Conservation (phyloP, 345 rosid genomes). For the Streptanthus diversifolius region DNA sequence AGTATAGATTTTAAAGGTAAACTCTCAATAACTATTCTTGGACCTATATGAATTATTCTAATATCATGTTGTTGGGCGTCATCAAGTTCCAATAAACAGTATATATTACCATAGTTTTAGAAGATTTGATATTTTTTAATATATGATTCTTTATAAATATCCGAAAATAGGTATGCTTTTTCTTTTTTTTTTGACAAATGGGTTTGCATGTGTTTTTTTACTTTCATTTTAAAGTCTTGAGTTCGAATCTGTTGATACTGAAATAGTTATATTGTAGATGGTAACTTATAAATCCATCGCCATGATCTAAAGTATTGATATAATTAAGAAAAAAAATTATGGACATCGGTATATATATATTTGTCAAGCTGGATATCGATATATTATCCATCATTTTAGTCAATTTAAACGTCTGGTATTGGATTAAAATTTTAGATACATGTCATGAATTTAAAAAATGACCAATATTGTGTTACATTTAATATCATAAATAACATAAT, state of each 20-base stretch:
- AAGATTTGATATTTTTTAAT: slow-evolving; percentile 14
- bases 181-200: too few species aligned
- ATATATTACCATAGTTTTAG: slow-evolving; percentile 8
- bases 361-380: neutral
- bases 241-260: neutral
- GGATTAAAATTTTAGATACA: too few species aligned
- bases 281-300: neutral
- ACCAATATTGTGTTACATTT: too few species aligned
- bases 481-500: too few species aligned
- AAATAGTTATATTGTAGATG: neutral
- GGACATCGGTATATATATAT: neutral
- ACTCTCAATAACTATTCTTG: slow-evolving; percentile 3
- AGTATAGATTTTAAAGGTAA: slow-evolving; percentile 14
- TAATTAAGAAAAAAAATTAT: neutral
- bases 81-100: slow-evolving; percentile 29
- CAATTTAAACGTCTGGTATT: neutral
- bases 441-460: too few species aligned
- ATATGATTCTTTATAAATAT: slow-evolving; percentile 19
- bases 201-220: neutral
- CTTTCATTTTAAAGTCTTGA: neutral
- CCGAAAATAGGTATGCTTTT: neutral
- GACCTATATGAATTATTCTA: slow-evolving; percentile 11
- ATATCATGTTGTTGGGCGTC: slow-evolving; percentile 29
- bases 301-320: neutral
- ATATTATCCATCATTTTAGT: neutral